Evolutionary conservation across 2,329 filamentous ascomycete genomes (phyloP).

Genomic region (Stagonosporopsis chrysanthemi): DNA sequence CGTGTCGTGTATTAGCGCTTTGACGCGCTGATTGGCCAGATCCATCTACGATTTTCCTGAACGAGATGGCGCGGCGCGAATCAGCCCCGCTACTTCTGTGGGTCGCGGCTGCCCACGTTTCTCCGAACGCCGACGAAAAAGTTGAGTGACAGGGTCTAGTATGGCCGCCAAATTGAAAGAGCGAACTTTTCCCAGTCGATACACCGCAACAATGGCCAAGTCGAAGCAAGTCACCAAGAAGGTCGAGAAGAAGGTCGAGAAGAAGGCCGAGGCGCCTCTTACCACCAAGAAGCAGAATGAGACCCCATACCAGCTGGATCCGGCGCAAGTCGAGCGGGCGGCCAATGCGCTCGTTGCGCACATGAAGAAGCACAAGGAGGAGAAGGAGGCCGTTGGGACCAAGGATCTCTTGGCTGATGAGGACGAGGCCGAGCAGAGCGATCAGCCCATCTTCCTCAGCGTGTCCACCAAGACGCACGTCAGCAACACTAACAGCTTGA

Average conservation of each 20-base stretch:
- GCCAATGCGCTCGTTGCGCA: constrained; percentile 66
- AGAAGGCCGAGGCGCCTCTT: constrained; percentile 44
- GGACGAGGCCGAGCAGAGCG: constrained; percentile 56
- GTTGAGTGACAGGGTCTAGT: constrained; percentile 25
- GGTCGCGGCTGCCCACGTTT: constrained; percentile 19
- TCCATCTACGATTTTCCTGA: constrained; percentile 15
- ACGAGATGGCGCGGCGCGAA: constrained; percentile 8
- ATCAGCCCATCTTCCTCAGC: constrained; percentile 66
- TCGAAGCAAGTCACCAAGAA: constrained; percentile 37
- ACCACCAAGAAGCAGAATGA: constrained; percentile 48
- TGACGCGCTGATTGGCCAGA: constrained; percentile 40
- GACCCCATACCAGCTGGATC: constrained; percentile 54
- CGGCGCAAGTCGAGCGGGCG: constrained; percentile 64
- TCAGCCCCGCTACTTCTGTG: constrained; percentile 24
- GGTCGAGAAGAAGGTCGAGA: constrained; percentile 29
- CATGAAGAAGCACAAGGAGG: constrained; percentile 59
- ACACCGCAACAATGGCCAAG: constrained; percentile 41
- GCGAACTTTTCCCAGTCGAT: constrained; percentile 18
- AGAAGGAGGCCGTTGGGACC: constrained; percentile 59
- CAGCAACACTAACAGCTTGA: constrained; percentile 77
- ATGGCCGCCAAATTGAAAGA: constrained; percentile 25
- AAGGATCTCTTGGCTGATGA: constrained; percentile 61
- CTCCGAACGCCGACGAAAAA: constrained; percentile 22
- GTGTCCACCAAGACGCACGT: constrained; percentile 72
- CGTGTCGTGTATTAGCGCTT: constrained; percentile 33